Evolutionary conservation across 2,329 filamentous ascomycete species (phyloP).

Genomic region (Periglandula ipomoeae): DNA sequence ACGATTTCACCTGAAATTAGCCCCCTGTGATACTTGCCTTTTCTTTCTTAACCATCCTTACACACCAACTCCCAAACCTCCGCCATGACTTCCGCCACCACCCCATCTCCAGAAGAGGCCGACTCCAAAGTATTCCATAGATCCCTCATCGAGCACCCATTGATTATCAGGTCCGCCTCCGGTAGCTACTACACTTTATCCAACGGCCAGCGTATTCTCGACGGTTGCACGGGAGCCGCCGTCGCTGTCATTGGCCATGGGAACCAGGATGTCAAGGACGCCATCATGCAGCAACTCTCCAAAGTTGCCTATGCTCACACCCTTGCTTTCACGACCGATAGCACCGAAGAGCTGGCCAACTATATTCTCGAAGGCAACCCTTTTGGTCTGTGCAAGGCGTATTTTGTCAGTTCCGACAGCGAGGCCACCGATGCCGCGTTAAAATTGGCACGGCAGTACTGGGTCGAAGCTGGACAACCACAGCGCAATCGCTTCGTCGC

Average conservation of each 20-base stretch:
- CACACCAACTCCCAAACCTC: not conserved
- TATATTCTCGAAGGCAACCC: constrained; percentile 15
- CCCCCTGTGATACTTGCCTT: no score
- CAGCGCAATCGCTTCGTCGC: constrained; percentile 32
- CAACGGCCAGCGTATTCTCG: constrained; percentile 8
- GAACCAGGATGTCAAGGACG: constrained; percentile 43
- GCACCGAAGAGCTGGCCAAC: constrained; percentile 20
- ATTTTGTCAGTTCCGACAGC: constrained; percentile 17
- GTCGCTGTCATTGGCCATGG: constrained; percentile 57
- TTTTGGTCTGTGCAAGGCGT: constrained; percentile 15
- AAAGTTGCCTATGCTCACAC: constrained; percentile 22
- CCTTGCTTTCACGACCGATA: constrained; percentile 15
- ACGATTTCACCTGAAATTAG: no score
- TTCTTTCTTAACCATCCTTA: no score
- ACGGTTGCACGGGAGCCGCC: constrained; percentile 23
- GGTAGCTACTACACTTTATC: constrained; percentile 27
- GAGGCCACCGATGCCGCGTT: constrained; percentile 36
- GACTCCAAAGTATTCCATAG: constrained; percentile 22
- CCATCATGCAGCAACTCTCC: constrained; percentile 45
- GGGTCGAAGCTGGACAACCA: constrained; percentile 27
- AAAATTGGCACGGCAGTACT: constrained; percentile 41
- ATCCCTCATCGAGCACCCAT: constrained; percentile 20
- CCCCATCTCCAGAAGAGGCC: constrained; percentile 5
- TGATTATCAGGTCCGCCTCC: constrained; percentile 31
- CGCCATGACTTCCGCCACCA: not conserved